phyloP scores from a whole-genome alignment of 495 filamentous ascomycete genomes.

The Daldinia decipiens region DNA sequence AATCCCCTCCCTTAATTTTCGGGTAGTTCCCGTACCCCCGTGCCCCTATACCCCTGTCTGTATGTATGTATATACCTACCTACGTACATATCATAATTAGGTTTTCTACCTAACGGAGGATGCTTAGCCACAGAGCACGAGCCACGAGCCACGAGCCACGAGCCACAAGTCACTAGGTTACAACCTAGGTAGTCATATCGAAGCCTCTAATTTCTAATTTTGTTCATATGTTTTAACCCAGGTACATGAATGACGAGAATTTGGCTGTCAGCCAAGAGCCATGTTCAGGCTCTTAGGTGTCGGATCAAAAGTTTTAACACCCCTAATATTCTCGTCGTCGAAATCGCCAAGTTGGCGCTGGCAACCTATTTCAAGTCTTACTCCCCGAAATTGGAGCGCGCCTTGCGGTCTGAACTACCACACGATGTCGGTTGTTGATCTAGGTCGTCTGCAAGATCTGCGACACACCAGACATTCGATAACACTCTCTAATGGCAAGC shows the following conservation, averaged over 20 bases:
- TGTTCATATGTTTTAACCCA: not conserved
- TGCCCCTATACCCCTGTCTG: not conserved
- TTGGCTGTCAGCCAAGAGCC: not conserved
- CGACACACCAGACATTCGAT: constrained; percentile 61
- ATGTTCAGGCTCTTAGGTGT: constrained; percentile 3
- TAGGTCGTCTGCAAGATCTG: constrained; percentile 52
- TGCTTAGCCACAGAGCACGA: not conserved
- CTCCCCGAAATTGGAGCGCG: not conserved
- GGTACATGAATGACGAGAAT: not conserved
- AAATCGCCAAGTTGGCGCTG: not conserved
- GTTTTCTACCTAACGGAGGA: not conserved
- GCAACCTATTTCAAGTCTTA: not conserved
- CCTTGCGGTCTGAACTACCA: not conserved
- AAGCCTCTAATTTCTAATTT: not conserved
- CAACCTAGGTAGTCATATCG: no score
- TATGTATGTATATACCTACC: no score
- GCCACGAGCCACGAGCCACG: not conserved
- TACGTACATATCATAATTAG: no score
- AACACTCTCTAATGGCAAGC: constrained; percentile 61
- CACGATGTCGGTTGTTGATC: constrained; percentile 50
- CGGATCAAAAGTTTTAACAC: constrained; percentile 8
- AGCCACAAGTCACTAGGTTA: no score
- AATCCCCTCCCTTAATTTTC: not conserved
- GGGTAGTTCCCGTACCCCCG: no score
- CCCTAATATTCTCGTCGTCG: not conserved